Conservation (phyloP, 177 flowering plant species). For the Vitis hybrid region DNA sequence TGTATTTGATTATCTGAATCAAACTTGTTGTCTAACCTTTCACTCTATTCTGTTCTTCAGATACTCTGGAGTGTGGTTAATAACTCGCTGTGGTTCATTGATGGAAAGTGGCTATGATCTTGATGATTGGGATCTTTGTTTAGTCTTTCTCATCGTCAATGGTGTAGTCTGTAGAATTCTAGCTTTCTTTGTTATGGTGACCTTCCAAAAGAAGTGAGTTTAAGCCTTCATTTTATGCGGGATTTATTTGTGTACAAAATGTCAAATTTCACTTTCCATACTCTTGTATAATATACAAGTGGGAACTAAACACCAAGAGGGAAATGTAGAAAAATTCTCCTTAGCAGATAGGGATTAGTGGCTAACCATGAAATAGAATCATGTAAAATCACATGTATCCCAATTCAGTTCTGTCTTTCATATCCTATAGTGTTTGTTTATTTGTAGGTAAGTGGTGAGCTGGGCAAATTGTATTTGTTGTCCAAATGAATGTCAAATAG, state of each 20-base stretch:
- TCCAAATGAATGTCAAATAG: too few species aligned
- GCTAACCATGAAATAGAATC: slow-evolving; percentile 3
- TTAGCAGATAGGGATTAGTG: background rate
- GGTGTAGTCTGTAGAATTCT: slow-evolving; percentile 45
- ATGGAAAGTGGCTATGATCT: slow-evolving; percentile 28
- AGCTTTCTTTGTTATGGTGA: slow-evolving; percentile 56
- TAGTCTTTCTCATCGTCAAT: slow-evolving; percentile 23
- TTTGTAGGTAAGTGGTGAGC: background rate
- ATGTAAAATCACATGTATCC: background rate
- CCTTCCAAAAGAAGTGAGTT: slow-evolving; percentile 52
- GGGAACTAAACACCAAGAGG: background rate
- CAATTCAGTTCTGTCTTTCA: background rate
- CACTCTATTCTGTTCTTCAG: slow-evolving; percentile 12
- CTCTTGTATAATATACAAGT: slow-evolving; percentile 8
- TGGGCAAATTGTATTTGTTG: background rate
- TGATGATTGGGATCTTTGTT: slow-evolving; percentile 26
- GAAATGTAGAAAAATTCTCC: slow-evolving; percentile 3
- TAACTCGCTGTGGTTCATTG: slow-evolving; percentile 34
- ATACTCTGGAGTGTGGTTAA: slow-evolving; percentile 43
- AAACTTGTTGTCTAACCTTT: background rate
- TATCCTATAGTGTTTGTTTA: background rate
- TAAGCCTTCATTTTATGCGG: background rate
- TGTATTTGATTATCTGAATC: background rate
- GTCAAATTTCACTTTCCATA: slow-evolving; percentile 4
- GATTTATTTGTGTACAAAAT: slow-evolving; percentile 7